Evolutionary conservation across 2,329 filamentous ascomycete species (phyloP).

Genomic region (Colletotrichum sp.): DNA sequence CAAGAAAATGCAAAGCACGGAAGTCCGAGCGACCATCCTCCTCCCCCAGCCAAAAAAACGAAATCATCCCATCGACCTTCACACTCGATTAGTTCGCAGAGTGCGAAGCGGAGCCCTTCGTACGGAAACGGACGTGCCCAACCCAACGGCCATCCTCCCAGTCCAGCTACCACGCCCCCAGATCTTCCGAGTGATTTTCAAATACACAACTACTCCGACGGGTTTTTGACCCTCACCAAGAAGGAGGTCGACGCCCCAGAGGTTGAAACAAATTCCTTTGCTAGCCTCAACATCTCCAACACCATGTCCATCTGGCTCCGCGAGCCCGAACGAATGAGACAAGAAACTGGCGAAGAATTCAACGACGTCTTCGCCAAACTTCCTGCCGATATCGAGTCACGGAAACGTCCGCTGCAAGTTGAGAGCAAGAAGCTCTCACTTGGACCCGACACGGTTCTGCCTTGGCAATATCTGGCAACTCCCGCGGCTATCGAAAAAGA

Average conservation of each 20-base stretch:
- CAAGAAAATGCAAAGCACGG: constrained; percentile 58
- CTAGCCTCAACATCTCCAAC: constrained; percentile 75
- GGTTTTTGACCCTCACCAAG: constrained; percentile 78
- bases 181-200: constrained; percentile 67
- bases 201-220: constrained; percentile 73
- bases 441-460: constrained; percentile 60
- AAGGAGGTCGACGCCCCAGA: constrained; percentile 62
- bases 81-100: constrained; percentile 75
- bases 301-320: constrained; percentile 80
- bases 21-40: constrained; percentile 50
- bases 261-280: constrained; percentile 77
- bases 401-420: constrained; percentile 50
- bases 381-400: constrained; percentile 46
- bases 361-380: constrained; percentile 71
- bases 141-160: constrained; percentile 65
- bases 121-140: constrained; percentile 67
- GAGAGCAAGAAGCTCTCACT: constrained; percentile 55
- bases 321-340: constrained; percentile 71
- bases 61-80: constrained; percentile 84
- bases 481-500: constrained; percentile 60
- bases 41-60: constrained; percentile 75
- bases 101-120: constrained; percentile 67
- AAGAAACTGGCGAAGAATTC: constrained; percentile 69
- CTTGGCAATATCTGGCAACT: constrained; percentile 71
- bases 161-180: constrained; percentile 78